Evolutionary conservation across 2,329 filamentous ascomycete species (phyloP), one percentile per base, ranked within the genome.

Genomic region (Pseudocercospora musae): DNA sequence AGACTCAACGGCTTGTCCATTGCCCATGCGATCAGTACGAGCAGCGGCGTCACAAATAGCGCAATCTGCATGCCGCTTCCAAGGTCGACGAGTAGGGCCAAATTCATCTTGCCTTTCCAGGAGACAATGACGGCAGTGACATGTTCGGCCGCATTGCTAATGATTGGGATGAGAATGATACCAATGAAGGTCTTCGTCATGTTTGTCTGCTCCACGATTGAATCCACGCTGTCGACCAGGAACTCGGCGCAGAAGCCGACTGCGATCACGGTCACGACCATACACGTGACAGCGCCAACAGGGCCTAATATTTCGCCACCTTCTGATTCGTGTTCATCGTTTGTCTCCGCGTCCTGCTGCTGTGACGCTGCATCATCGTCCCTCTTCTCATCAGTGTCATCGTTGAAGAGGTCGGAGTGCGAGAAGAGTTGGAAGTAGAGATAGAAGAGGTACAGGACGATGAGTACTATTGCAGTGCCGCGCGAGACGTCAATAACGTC

Each of bases 1-100:
- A 96, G 81, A 29, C 88, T 80, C 80, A 84, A 83, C 40, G 78
- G 75, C 66, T 81, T 72, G 23, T 76, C 78, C 64, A 85, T 80
- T 64, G 79, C 78, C 82, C 82, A 85, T 44, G 82, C 83, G 6
- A 84, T 77, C 21, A 85, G 79, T 44, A 85, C 82, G 46, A 85
- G 74, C 72, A 83, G 81, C 2, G 83, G 83, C 1, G 83, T 85
- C 40, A 84, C 83, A 64, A 85, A 83, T 18, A 85, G 77, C 5
- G 83, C 81, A 58, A 85, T 85, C 64, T 85, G 82, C 74, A 84
- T 77, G 53, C 77, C 80, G 71, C 77, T 80, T 59, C 82, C 82
- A 48, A 84, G 79, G 11, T 82, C 80, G 1, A 85, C 81, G 48
- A 81, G 80, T 65, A 85, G 80, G 13, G 82, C 81, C 15, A 85